A percentile compares a stretch with the other conserved stretches of the same genome.
phyloP scores from a whole-genome alignment of 2,329 filamentous ascomycete species.

The Alternaria incomplexa region DNA sequence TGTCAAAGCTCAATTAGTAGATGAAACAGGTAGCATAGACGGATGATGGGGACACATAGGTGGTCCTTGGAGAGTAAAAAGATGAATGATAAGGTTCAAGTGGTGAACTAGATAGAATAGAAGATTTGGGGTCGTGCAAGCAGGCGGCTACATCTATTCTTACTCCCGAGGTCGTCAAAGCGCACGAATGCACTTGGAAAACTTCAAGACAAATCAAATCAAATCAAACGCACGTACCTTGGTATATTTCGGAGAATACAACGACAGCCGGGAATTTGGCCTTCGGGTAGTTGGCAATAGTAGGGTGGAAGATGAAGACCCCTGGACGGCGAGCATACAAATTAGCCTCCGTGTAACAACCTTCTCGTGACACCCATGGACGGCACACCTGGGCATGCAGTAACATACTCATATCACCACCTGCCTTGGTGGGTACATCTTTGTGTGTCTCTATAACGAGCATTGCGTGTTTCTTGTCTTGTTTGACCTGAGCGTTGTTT shows the following conservation, averaged over 20 bases:
- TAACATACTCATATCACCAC: slow-evolving; percentile 63
- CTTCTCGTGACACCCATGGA: not conserved
- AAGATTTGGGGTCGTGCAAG: not conserved
- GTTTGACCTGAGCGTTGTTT: not conserved
- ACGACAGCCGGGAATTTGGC: slow-evolving; percentile 89
- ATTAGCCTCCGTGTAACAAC: not conserved
- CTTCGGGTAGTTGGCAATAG: slow-evolving; percentile 82
- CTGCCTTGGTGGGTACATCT: slow-evolving; percentile 66
- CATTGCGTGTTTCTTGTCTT: slow-evolving; percentile 50
- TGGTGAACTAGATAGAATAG: not conserved
- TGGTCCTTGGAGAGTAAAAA: not conserved
- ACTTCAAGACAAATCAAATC: not conserved
- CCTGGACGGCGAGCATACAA: slow-evolving; percentile 58
- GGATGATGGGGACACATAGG: not conserved
- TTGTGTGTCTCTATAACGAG: slow-evolving; percentile 64
- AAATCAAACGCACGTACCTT: slow-evolving; percentile 64
- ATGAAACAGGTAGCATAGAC: not conserved
- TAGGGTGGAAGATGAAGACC: slow-evolving; percentile 87
- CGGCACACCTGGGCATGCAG: not conserved
- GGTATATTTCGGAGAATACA: slow-evolving; percentile 93
- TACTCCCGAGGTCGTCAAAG: not conserved
- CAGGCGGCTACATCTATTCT: not conserved
- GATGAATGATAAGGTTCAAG: not conserved
- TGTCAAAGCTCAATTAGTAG: not conserved
- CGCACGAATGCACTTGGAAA: too few species aligned